phyloP scores from a whole-genome alignment of 176 grass and related monocot genomes.

The Bonia amplexicaulis region DNA sequence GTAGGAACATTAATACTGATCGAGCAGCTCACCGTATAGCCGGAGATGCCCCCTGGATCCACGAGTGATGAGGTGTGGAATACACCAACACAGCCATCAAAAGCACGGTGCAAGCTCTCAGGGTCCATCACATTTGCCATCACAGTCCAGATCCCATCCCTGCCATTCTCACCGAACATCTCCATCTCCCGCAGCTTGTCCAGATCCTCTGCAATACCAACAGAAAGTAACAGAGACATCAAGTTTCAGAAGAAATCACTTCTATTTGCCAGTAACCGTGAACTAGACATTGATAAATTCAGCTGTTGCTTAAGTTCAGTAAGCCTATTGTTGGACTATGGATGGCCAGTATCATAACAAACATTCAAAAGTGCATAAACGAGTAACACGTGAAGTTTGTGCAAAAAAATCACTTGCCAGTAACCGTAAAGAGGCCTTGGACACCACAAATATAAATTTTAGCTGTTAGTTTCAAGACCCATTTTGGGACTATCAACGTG shows the following conservation, averaged over 20 bases:
- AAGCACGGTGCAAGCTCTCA: conserved; percentile 68
- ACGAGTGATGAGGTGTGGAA: conserved; percentile 94
- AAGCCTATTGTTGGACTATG: not conserved
- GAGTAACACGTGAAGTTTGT: not conserved
- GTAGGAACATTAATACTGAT: not conserved
- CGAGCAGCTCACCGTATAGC: conserved; percentile 68
- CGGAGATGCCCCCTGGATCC: conserved; percentile 82
- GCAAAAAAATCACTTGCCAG: not conserved
- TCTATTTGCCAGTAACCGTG: not conserved
- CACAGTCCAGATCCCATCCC: conserved; percentile 83
- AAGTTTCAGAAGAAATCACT: not conserved
- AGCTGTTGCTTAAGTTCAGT: not conserved
- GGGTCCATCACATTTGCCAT: conserved; percentile 92
- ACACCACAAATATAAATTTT: not conserved
- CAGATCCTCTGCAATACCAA: conserved; percentile 64
- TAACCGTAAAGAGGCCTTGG: not conserved
- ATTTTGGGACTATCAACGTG: not conserved
- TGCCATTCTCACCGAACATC: conserved; percentile 85
- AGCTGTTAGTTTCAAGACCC: not conserved
- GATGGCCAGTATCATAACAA: not conserved
- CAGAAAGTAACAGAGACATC: not conserved
- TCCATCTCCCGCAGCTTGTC: conserved; percentile 94
- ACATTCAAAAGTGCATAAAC: not conserved
- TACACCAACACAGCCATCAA: conserved; percentile 74
- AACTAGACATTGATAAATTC: not conserved